Base-by-base conservation (phyloP, 176 grass and related monocot species). In the Ensete ventricosum region DNA sequence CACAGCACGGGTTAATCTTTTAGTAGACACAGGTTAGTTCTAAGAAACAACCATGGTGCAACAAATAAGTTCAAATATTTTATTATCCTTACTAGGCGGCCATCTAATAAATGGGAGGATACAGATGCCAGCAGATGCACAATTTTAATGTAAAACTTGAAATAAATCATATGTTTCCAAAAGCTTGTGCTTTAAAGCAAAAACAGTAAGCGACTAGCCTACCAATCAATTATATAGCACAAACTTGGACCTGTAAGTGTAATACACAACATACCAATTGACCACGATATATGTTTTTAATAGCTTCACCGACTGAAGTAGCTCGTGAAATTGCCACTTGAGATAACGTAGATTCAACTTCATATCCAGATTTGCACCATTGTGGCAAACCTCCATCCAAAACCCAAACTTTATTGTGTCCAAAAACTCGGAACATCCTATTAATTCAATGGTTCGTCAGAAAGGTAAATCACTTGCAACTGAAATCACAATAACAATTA, bases 341-440 rank as follows among this genome's bases (percentile, higher is more conserved):
- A 78, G 83, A 76, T 65, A 26, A n/a, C 48, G 52, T 70, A 52
- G 78, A 81, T 80, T 77, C 82, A 26, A 94, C 50, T 74, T 74
- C 22, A 34, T 55, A 57, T 55, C 72, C 72, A 79, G 90, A 85
- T 85, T 60, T 76, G 70, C 11, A 76, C 95, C 95, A 99, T 29
- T 81, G 84, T 81, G 95, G 95, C 78, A 99, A 91, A 77, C 86
- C 95, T 82, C 90, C 90, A 75, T 99, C 88, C 83, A 99, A 76
- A 26, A 94, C 88, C 90, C 90, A 94, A 76, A 99, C 85, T 53
- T 94, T 75, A 66, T 82, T 80, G 67, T 99, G 90, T 53, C 95
- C 95, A 82, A 94, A 93, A 76, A 89, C 81, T 87, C 78, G 84
- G 80, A 99, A 94, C 79, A 87, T 94, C 95, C 88, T 99, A 71